A percentile compares a stretch with the other conserved stretches of the same genome.
Evolutionary conservation across 805 yeast species (phyloP).

Genomic region (Candida patagonica): DNA sequence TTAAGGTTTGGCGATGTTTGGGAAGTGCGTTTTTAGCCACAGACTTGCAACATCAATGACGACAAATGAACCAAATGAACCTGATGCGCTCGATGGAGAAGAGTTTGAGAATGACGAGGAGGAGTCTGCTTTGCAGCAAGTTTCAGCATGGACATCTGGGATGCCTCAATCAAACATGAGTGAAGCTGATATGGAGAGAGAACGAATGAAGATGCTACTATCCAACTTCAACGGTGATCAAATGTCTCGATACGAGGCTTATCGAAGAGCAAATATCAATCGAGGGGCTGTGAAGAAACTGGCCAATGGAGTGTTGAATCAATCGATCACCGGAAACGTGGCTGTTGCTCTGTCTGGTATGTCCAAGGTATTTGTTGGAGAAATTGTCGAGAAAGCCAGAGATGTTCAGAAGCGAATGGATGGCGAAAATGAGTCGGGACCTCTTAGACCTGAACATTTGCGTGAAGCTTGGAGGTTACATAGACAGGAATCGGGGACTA

Average conservation of each 20-base stretch:
- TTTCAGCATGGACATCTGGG: no score
- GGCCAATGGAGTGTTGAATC: constrained; percentile 70
- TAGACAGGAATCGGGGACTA: constrained; percentile 54
- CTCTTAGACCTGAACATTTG: constrained; percentile 74
- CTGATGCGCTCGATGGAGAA: neutral
- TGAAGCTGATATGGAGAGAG: constrained; percentile 23
- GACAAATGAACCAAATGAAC: no score
- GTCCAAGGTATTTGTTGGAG: constrained; percentile 85
- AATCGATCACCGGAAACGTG: constrained; percentile 67
- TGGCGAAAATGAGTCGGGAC: constrained; percentile 29
- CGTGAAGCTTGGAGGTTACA: constrained; percentile 83
- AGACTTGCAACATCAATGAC: no score
- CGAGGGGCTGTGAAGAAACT: constrained; percentile 71
- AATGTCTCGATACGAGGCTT: constrained; percentile 78
- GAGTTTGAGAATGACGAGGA: constrained; percentile 9
- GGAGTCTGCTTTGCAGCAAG: no score
- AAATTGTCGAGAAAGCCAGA: constrained; percentile 72
- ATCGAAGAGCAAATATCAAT: constrained; percentile 66
- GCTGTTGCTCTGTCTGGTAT: constrained; percentile 78
- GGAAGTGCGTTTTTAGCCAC: no score
- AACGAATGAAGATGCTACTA: constrained; percentile 42
- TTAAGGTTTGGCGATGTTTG: no score
- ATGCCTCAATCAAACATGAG: neutral
- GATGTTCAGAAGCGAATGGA: constrained; percentile 52
- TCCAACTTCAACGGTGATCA: constrained; percentile 73